Evolutionary conservation across 495 filamentous ascomycete species (phyloP).

Genomic region (Xylona heveae): DNA sequence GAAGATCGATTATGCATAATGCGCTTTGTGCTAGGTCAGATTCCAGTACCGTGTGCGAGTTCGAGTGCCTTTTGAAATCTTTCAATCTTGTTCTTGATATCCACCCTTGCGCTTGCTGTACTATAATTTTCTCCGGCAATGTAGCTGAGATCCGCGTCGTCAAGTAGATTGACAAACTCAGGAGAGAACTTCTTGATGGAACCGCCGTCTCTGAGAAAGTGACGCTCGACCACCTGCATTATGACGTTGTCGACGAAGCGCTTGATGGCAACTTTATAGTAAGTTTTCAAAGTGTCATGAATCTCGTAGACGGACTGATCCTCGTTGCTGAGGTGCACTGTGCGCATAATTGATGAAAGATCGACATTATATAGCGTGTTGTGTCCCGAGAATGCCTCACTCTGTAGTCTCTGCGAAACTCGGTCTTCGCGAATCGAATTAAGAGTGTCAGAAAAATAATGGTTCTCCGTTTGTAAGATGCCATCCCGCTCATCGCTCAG

Average conservation of each 20-base stretch:
- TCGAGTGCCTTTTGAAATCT: not conserved
- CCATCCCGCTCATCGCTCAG: constrained; percentile 25
- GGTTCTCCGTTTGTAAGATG: constrained; percentile 26
- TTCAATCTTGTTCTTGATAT: not conserved
- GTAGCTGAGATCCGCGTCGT: not conserved
- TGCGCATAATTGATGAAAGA: constrained; percentile 7
- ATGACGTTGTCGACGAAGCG: constrained; percentile 27
- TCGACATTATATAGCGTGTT: too few relatives aligned
- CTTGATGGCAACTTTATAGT: constrained; percentile 36
- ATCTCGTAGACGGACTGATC: constrained; percentile 27
- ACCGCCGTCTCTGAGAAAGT: not conserved
- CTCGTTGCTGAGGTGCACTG: constrained; percentile 25
- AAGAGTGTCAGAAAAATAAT: constrained; percentile 29
- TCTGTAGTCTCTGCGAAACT: too few relatives aligned
- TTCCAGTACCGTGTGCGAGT: too few relatives aligned
- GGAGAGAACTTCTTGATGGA: not conserved
- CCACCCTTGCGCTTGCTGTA: constrained; percentile 1
- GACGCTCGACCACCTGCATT: not conserved
- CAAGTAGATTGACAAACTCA: not conserved
- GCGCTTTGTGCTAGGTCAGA: too few relatives aligned
- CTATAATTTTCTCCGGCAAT: not conserved
- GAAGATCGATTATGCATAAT: too few relatives aligned
- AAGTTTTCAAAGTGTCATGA: constrained; percentile 33
- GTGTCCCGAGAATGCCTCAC: too few relatives aligned
- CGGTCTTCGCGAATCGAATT: constrained; percentile 17